Conservation (phyloP, 2,329 filamentous ascomycete genomes). For the Exserohilum turcica region DNA sequence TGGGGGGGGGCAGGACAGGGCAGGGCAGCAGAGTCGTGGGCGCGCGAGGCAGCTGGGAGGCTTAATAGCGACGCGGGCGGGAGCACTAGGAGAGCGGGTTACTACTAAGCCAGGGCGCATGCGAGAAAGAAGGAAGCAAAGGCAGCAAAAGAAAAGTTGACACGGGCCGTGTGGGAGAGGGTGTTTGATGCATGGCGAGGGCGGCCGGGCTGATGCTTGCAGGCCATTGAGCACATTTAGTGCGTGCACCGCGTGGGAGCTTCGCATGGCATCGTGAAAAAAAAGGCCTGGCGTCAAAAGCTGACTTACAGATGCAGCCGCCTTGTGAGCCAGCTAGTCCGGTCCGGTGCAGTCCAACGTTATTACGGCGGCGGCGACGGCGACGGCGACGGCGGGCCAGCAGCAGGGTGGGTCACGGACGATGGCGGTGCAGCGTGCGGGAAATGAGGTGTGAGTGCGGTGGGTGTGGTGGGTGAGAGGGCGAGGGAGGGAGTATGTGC, state of each 20-base stretch:
- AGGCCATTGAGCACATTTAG: conserved; percentile 25
- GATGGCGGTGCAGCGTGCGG: neutral
- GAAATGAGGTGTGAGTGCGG: neutral
- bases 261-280: conserved; percentile 15
- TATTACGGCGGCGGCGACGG: conserved; percentile 11
- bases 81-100: conserved; percentile 28
- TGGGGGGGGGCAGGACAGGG: conserved; percentile 1
- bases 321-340: neutral
- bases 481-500: neutral
- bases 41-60: conserved; percentile 11
- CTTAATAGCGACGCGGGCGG: conserved; percentile 20
- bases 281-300: conserved; percentile 20
- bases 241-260: conserved; percentile 24
- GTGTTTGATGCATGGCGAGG: conserved; percentile 8
- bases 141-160: conserved; percentile 12
- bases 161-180: conserved; percentile 20
- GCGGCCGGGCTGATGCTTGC: conserved; percentile 26
- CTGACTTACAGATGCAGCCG: conserved; percentile 28
- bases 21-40: neutral
- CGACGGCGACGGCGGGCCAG: neutral
- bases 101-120: conserved; percentile 22
- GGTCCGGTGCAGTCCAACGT: conserved; percentile 17
- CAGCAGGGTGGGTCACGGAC: neutral
- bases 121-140: conserved; percentile 15
- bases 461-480: neutral